Evolutionary conservation across 2,329 filamentous ascomycete genomes (phyloP), one percentile per base, ranked within the genome.

Genomic region (Aschersonia sp.): DNA sequence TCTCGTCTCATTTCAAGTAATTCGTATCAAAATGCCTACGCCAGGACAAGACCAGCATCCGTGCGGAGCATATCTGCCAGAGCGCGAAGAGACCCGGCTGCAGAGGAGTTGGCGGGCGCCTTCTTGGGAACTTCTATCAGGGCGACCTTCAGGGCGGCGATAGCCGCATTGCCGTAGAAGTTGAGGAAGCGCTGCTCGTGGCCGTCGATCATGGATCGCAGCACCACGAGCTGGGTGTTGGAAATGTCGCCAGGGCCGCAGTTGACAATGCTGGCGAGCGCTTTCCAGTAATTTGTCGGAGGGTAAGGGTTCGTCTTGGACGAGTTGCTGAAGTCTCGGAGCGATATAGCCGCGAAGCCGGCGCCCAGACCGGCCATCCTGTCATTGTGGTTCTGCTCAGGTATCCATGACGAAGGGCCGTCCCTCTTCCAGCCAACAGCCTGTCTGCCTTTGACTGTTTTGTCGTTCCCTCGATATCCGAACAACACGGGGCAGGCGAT

Each of bases 401-500:
- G 67, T 50, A 84, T 71, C 70, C 76, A 91, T 5, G 67, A 65
- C 2, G 32, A 9, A 5, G 73, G 71, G 6, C 68, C 72, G 9
- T 79, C 74, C 53, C 72, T 78, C 63, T 72, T 75, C 87, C 88
- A 94, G 0, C 87, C 88, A 2, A 94, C 65, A n/a, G 76, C 73
- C 20, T 65, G 55, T 9, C 82, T 76, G 1, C 87, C 88, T 9
- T 71, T 70, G 44, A 80, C 74, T 1, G 82, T 94, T 51, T 74
- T 80, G 61, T 94, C 87, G 52, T 72, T 80, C 30, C 87, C 89
- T 43, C 78, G 75, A 53, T 89, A 78, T 20, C 91, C 91, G 61
- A 94, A 97, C 0, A 98, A 70, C 1, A 89, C 82, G 0, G 92
- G 91, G 57, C 88, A 94, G 3, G 78, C 73, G 12, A 85, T 72